Percentiles rank a stretch among this genome's conserved stretches.
Evolutionary conservation across 331 rosid genomes (phyloP).

Genomic region (Malus hybrid): DNA sequence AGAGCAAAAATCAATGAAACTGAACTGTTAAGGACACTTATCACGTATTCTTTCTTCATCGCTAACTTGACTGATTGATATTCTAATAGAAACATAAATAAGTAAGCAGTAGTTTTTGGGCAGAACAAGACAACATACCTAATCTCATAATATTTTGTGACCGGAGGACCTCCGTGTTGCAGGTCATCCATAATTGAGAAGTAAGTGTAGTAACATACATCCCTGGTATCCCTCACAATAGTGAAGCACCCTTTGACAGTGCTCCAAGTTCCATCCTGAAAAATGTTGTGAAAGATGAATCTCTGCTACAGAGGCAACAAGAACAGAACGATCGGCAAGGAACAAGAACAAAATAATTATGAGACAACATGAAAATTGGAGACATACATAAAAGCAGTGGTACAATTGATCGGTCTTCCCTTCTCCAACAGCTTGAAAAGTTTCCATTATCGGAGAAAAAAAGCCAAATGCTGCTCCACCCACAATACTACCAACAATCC

Average conservation of each 20-base stretch:
- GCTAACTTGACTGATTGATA: not conserved
- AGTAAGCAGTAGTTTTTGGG: too few relatives aligned
- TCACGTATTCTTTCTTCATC: not conserved
- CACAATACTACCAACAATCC: slow-evolving; percentile 66
- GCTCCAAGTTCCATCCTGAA: slow-evolving; percentile 85
- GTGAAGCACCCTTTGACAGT: slow-evolving; percentile 46
- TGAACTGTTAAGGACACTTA: not conserved
- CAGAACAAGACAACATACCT: slow-evolving; percentile 34
- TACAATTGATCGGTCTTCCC: slow-evolving; percentile 50
- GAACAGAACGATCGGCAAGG: not conserved
- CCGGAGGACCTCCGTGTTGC: slow-evolving; percentile 40
- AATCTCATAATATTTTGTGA: slow-evolving; percentile 63
- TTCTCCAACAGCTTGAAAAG: slow-evolving; percentile 83
- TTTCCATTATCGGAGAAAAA: slow-evolving; percentile 65
- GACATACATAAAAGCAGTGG: slow-evolving; percentile 76
- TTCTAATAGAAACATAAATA: too few relatives aligned
- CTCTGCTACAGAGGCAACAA: slow-evolving; percentile 12
- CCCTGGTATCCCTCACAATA: slow-evolving; percentile 64
- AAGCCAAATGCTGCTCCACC: slow-evolving; percentile 84
- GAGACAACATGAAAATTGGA: not conserved
- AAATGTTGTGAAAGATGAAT: slow-evolving; percentile 15
- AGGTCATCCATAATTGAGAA: slow-evolving; percentile 75
- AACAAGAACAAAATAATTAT: not conserved
- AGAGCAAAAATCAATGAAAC: not conserved
- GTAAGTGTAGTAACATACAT: slow-evolving; percentile 72